phyloP scores from a whole-genome alignment of 768 basidiomycete species.

The Boletus rufocinnamomeus region DNA sequence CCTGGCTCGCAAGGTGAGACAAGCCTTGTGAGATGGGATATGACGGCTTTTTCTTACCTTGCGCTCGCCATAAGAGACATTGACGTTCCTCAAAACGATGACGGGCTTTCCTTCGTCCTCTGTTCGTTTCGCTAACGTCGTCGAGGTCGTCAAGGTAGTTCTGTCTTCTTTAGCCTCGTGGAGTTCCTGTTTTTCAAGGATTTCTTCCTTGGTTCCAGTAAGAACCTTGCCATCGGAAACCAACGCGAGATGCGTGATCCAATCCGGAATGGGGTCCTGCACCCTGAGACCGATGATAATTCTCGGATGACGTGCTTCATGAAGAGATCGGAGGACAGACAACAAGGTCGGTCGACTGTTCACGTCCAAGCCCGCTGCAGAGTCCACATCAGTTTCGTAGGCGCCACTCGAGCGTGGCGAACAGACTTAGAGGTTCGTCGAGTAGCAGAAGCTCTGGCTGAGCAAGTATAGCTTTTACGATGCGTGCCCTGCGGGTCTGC shows the following conservation, averaged over 20 bases:
- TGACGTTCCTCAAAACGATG: slow-evolving; percentile 65
- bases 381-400: background rate
- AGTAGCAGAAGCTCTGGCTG: slow-evolving; percentile 76
- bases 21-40: background rate
- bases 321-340: slow-evolving; percentile 54
- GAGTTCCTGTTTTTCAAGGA: slow-evolving; percentile 36
- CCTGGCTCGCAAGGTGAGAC: slow-evolving; percentile 40
- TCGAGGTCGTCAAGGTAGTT: background rate
- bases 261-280: slow-evolving; percentile 73
- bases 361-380: slow-evolving; percentile 76
- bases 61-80: slow-evolving; percentile 68
- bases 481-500: slow-evolving; percentile 84
- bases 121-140: background rate
- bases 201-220: slow-evolving; percentile 51
- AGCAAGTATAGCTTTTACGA: slow-evolving; percentile 71
- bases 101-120: slow-evolving; percentile 41
- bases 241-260: slow-evolving; percentile 68
- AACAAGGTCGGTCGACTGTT: slow-evolving; percentile 57
- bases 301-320: slow-evolving; percentile 50
- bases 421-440: slow-evolving; percentile 89
- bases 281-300: slow-evolving; percentile 66
- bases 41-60: slow-evolving; percentile 41
- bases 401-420: background rate
- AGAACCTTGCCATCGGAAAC: slow-evolving; percentile 50
- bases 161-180: slow-evolving; percentile 5